Percentiles rank a stretch among this genome's conserved stretches.
Conservation (phyloP, 2,329 filamentous ascomycete genomes). For the Cyphellophora attinorum region DNA sequence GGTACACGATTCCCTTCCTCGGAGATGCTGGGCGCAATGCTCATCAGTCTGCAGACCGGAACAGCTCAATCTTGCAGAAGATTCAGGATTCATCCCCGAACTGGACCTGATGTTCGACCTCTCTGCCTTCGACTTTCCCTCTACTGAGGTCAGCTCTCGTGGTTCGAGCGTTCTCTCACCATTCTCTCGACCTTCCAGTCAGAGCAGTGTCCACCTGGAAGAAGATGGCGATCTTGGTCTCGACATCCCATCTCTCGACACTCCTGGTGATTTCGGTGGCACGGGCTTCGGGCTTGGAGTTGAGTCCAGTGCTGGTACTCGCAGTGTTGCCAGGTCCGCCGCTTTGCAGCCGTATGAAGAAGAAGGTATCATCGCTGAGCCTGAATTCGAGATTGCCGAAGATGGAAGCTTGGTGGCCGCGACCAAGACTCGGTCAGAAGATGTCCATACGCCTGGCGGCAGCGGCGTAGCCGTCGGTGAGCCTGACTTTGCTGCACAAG, state of each 20-base stretch:
- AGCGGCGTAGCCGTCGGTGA: no score
- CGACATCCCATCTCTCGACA: constrained; percentile 40
- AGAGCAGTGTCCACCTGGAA: constrained; percentile 17
- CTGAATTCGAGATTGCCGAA: constrained; percentile 52
- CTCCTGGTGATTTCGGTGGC: constrained; percentile 26
- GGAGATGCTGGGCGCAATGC: neutral
- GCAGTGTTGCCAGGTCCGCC: constrained; percentile 23
- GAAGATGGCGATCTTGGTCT: constrained; percentile 25
- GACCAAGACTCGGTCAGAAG: no score
- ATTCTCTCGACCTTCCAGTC: constrained; percentile 16
- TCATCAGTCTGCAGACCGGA: constrained; percentile 56
- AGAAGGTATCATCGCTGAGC: constrained; percentile 39
- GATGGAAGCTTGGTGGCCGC: constrained; percentile 45
- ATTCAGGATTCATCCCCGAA: constrained; percentile 68
- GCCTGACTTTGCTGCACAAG: no score
- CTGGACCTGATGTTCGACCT: constrained; percentile 49
- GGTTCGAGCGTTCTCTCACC: constrained; percentile 18
- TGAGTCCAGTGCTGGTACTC: constrained; percentile 29
- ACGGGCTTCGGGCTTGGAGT: constrained; percentile 28
- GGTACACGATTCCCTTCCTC: constrained; percentile 41
- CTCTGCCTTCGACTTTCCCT: constrained; percentile 29
- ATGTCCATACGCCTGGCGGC: no score
- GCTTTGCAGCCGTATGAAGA: constrained; percentile 24
- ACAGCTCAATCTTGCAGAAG: constrained; percentile 69
- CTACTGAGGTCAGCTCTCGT: constrained; percentile 23